These are phyloP conservation scores for Leccinum barrowsii DNA, from an alignment of 768 basidiomycete genomes.

Conservation along the genomic window DNA sequence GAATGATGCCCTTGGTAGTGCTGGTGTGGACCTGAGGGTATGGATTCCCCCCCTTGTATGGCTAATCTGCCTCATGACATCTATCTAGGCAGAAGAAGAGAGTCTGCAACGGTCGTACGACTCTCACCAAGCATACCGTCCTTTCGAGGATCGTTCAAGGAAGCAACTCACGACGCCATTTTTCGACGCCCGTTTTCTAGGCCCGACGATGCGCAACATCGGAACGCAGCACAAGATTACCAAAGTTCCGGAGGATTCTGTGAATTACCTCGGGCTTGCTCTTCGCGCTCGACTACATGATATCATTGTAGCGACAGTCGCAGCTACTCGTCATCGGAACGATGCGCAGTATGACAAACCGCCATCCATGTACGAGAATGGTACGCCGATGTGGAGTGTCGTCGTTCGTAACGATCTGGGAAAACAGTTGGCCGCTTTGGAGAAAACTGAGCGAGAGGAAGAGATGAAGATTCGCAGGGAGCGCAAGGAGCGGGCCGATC, in stretches of 20 bases:
- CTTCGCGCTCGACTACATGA: slow-evolving; percentile 72
- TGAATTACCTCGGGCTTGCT: slow-evolving; percentile 77
- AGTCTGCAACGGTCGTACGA: slow-evolving; percentile 64
- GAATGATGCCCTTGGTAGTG: slow-evolving; percentile 83
- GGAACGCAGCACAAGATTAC: slow-evolving; percentile 67
- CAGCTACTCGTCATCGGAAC: slow-evolving; percentile 63
- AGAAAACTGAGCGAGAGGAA: slow-evolving; percentile 80
- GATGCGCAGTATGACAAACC: slow-evolving; percentile 68
- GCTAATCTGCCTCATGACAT: not conserved
- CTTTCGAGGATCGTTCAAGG: slow-evolving; percentile 73
- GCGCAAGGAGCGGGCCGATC: slow-evolving; percentile 72
- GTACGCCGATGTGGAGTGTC: slow-evolving; percentile 79
- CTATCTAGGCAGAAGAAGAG: slow-evolving; percentile 80
- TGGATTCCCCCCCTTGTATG: slow-evolving; percentile 15
- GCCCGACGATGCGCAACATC: slow-evolving; percentile 64
- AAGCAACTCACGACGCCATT: slow-evolving; percentile 70
- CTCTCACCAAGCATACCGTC: slow-evolving; percentile 57
- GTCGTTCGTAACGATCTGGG: slow-evolving; percentile 73
- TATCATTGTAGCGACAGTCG: slow-evolving; percentile 63
- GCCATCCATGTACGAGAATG: slow-evolving; percentile 62
- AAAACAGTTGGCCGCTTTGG: slow-evolving; percentile 72
- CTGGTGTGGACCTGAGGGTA: slow-evolving; percentile 82
- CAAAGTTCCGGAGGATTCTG: slow-evolving; percentile 63
- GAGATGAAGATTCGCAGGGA: slow-evolving; percentile 72
- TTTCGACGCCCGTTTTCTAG: slow-evolving; percentile 65